Base-by-base conservation (phyloP, 139 green algal genomes). In the Nannochloris sp. region DNA sequence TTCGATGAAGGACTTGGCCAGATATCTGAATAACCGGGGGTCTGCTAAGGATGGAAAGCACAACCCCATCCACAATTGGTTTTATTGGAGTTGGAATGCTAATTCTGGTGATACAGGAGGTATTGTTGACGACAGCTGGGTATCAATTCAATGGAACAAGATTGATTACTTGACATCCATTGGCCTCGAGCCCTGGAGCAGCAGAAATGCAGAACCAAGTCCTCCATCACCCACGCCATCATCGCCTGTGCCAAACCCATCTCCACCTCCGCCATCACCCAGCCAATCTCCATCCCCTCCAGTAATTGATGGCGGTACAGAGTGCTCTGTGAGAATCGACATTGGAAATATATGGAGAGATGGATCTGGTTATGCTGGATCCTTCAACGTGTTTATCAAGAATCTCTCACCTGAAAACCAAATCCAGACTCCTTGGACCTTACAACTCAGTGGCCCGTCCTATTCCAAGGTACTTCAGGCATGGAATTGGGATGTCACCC, bases 1-100 rank as follows among this genome's bases (percentile, higher is more conserved):
- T 26, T 61, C 64, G 13, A 49, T 81, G 61, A 43, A 25, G 12
- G 69, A 77, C 25, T 71, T 80, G 50, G 33, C 36, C 1, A 33
- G 14, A 20, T 67, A 73, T 29, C 8, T 66, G n/a, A 17, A 23
- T 12, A 37, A 50, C 8, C 33, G 0, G 2, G 48, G 56, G 58
- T 37, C 25, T 13, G 68, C n/a, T 53, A 11, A 20, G 5, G 46
- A 53, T 53, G 46, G 46, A 53, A 53, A 2, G n/a, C 48, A 49
- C n/a, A 17, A n/a, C 26, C 8, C 17, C 36, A 37, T 29, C 8
- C 13, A 49, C n/a, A 40, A 55, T 49, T 29, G 33, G 11, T 65
- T 67, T 43, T 67, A 57, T 36, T 67, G 61, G 61, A 50, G 28
- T 13, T 67, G 61, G 61, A 67, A 67, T 37, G 61, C 61, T 10